A percentile compares a stretch with the other conserved stretches of the same genome.
These are phyloP conservation scores for Mycena polygramma DNA, from an alignment of 768 basidiomycete species.

Conservation along the genomic window DNA sequence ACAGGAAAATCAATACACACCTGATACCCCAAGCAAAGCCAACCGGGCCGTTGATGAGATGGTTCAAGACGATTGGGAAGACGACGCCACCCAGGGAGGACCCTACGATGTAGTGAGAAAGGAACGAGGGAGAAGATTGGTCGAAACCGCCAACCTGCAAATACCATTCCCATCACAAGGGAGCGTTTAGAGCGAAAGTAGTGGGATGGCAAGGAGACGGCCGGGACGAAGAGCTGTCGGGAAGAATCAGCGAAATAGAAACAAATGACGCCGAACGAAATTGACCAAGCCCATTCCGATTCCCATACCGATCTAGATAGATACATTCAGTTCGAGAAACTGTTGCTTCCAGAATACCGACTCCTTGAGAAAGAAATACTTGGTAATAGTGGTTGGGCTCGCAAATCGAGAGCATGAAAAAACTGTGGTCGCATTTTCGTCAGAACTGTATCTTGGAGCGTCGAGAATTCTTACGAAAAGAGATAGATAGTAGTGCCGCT, in stretches of 20 bases:
- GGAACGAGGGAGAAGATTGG: not conserved
- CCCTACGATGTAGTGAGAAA: constrained; percentile 42
- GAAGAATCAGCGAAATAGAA: not conserved
- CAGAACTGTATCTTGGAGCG: not conserved
- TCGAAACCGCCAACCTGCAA: constrained; percentile 46
- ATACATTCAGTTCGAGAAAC: no score
- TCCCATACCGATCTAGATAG: constrained; percentile 41
- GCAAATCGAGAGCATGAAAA: constrained; percentile 44
- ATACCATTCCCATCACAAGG: constrained; percentile 54
- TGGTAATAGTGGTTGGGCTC: constrained; percentile 43
- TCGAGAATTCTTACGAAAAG: constrained; percentile 31
- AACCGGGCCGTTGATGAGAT: constrained; percentile 39
- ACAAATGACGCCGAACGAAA: not conserved
- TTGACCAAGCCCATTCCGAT: constrained; percentile 46
- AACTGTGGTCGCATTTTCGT: constrained; percentile 9
- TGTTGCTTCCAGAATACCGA: constrained; percentile 15
- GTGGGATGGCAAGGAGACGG: constrained; percentile 53
- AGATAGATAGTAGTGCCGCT: constrained; percentile 32
- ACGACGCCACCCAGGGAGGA: constrained; percentile 54
- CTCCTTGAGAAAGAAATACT: constrained; percentile 45
- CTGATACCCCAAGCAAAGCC: constrained; percentile 36
- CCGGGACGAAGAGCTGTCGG: constrained; percentile 51
- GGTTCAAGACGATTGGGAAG: constrained; percentile 52
- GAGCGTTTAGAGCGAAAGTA: constrained; percentile 52
- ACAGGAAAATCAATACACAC: constrained; percentile 18